These are phyloP conservation scores for Fusarium incarnatum DNA, from an alignment of 2,329 filamentous ascomycete species.

Conservation along the genomic window DNA sequence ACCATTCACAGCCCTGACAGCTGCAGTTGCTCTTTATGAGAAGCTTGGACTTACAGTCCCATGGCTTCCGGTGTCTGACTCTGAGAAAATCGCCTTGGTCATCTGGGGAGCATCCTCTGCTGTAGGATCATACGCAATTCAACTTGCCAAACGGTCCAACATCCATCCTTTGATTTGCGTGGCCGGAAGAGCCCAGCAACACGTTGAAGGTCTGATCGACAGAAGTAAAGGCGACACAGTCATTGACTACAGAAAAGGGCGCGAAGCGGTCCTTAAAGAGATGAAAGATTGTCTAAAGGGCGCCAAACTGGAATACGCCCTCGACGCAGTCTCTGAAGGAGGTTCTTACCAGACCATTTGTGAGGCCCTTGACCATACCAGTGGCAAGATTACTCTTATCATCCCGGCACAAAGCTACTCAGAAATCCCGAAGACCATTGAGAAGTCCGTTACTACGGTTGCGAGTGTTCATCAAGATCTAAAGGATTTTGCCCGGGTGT, in stretches of 20 bases:
- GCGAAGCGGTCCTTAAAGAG: neutral
- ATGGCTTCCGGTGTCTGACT: neutral
- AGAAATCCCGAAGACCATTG: slow-evolving; percentile 25
- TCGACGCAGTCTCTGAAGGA: slow-evolving; percentile 29
- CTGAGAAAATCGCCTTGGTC: neutral
- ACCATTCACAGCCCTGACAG: slow-evolving; percentile 22
- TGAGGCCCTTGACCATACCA: slow-evolving; percentile 2
- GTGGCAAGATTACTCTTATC: slow-evolving; percentile 24
- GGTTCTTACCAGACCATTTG: slow-evolving; percentile 35
- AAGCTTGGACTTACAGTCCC: slow-evolving; percentile 12
- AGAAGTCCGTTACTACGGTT: slow-evolving; percentile 22
- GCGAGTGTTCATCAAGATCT: slow-evolving; percentile 25
- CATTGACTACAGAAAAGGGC: slow-evolving; percentile 28
- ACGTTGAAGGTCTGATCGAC: slow-evolving; percentile 23
- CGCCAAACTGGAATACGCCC: slow-evolving; percentile 4
- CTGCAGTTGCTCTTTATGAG: slow-evolving; percentile 19
- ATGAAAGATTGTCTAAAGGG: neutral
- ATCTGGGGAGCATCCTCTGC: slow-evolving; percentile 35
- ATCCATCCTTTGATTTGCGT: slow-evolving; percentile 33
- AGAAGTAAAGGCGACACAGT: slow-evolving; percentile 22
- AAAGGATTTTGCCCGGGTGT: slow-evolving; percentile 12
- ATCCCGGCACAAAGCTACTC: slow-evolving; percentile 28
- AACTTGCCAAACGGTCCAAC: slow-evolving; percentile 22
- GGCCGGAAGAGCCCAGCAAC: slow-evolving; percentile 21
- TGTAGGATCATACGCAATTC: slow-evolving; percentile 24